Base-by-base conservation (phyloP, 257 asterid species). In the Linderniella brevidens region DNA sequence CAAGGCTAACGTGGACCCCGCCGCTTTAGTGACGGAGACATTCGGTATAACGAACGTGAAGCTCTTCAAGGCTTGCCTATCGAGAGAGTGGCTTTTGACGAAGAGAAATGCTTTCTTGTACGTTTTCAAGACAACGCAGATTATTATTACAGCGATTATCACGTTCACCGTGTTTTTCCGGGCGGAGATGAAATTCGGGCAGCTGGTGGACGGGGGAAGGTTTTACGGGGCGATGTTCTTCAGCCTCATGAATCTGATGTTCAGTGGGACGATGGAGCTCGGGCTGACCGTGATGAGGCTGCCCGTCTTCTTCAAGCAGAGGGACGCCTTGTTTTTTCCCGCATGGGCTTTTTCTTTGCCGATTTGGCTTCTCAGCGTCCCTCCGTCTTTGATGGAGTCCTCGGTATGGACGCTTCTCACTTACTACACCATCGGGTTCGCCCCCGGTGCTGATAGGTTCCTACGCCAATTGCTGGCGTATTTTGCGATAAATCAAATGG, bases 261-360 rank as follows among this genome's bases (percentile, higher is more conserved):
- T 78, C 60, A 78, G 74, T 48, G 88, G 88, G 41, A 78, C 72
- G 75, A 77, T 79, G 0, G 88, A 78, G 68, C 80, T 78, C 41
- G 88, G 79, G 25, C 64, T 78, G 79, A 78, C 82, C 55, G 69
- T 74, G 44, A 63, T 70, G 13, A 68, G 88, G 66, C 88, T 78
- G 35, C 88, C 83, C 0, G 82, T 74, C 38, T 78, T 78, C 60
- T 74, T 78, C 54, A 78, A 78, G 58, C 87, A 74, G 40, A 57
- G 87, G 55, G 87, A 78, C 29, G 62, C 87, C 9, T 59, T 71
- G 12, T 66, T 78, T 60, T 78, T 65, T 53, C 87, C 87, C 1
- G 82, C 87, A 0, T 78, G 87, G 87, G 77, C 87, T 18, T 78
- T 78, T 62, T 68, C 87, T 35, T 61, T 78, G 12, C 82, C 87